phyloP scores from a whole-genome alignment of 2,329 filamentous ascomycete species.

The Saccharata proteae region DNA sequence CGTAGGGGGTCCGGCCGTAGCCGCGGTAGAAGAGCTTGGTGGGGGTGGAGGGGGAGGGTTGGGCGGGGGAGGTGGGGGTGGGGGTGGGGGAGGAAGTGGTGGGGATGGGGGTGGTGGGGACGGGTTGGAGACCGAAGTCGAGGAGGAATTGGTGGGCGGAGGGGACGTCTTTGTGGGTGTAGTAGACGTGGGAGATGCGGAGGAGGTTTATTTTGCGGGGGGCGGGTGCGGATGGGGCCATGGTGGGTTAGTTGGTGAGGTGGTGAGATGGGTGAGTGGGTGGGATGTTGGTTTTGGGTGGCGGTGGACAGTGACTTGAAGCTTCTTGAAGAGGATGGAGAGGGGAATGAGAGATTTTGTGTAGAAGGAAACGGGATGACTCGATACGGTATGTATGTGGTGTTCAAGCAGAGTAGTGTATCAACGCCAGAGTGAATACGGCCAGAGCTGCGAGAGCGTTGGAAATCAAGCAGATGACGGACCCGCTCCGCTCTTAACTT shows the following conservation, averaged over 20 bases:
- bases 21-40: slow-evolving; percentile 43
- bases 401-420: too few relatives aligned
- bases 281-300: too few relatives aligned
- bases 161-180: slow-evolving; percentile 11
- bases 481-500: too few relatives aligned
- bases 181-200: slow-evolving; percentile 11
- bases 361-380: too few relatives aligned
- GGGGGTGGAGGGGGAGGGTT: slow-evolving; percentile 9
- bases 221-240: slow-evolving; percentile 1
- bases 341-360: too few relatives aligned
- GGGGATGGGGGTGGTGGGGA: slow-evolving; percentile 10
- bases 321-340: too few relatives aligned
- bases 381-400: too few relatives aligned
- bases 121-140: slow-evolving; percentile 12
- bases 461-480: too few relatives aligned
- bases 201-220: slow-evolving; percentile 7
- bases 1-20: slow-evolving; percentile 46
- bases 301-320: too few relatives aligned
- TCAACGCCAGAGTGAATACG: too few relatives aligned
- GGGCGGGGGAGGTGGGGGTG: slow-evolving; percentile 11
- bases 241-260: not conserved
- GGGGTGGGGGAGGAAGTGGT: slow-evolving; percentile 10
- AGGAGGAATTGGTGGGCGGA: slow-evolving; percentile 11
- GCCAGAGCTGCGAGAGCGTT: too few relatives aligned
- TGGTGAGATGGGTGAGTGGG: too few relatives aligned